Conservation (phyloP, 148 eudicot species). For the Nepenthes mirabilis region DNA sequence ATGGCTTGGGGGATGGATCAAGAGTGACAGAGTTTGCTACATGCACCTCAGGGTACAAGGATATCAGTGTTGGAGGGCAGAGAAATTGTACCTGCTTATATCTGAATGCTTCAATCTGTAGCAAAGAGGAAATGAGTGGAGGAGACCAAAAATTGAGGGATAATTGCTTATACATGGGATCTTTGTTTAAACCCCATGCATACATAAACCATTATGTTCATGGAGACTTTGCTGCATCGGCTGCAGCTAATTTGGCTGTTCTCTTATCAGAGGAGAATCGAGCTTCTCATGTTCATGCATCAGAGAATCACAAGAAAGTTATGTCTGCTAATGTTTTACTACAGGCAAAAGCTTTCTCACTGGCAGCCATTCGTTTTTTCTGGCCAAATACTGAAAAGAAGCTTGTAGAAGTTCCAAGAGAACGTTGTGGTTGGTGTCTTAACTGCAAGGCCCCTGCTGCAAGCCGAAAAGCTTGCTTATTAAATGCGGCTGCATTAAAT, state of each 20-base stretch:
- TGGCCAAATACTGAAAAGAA: constrained; percentile 89
- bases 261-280: constrained; percentile 61
- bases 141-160: constrained; percentile 13
- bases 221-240: constrained; percentile 92
- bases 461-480: constrained; percentile 79
- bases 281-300: constrained; percentile 32
- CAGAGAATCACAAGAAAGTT: constrained; percentile 41
- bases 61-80: constrained; percentile 11
- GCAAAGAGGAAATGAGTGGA: constrained; percentile 16
- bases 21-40: constrained; percentile 12
- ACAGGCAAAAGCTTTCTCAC: constrained; percentile 79
- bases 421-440: constrained; percentile 96
- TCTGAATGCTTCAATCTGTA: constrained; percentile 9
- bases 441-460: constrained; percentile 49
- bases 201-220: constrained; percentile 71
- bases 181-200: constrained; percentile 48
- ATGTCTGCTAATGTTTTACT: constrained; percentile 41
- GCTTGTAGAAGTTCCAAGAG: constrained; percentile 80
- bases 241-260: constrained; percentile 61
- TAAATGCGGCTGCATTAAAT: constrained; percentile 81
- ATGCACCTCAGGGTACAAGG: constrained; percentile 16
- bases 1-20: constrained; percentile 18
- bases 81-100: constrained; percentile 13
- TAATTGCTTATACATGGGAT: constrained; percentile 48
- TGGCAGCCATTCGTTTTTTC: constrained; percentile 68